These are phyloP conservation scores for Solanum paucissectum DNA, from an alignment of 257 asterid species.

Conservation along the genomic window DNA sequence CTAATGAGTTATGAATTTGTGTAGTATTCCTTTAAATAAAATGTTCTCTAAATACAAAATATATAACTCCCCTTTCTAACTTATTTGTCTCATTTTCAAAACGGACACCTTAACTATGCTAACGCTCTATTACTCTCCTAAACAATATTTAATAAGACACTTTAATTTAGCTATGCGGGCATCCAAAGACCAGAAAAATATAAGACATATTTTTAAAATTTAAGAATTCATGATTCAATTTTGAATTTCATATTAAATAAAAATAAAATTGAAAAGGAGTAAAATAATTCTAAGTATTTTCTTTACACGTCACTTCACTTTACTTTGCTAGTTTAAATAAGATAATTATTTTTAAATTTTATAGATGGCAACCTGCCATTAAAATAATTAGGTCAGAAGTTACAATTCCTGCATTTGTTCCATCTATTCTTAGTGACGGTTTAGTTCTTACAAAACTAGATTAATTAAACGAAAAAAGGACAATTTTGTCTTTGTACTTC, in stretches of 20 bases:
- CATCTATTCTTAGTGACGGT: background rate
- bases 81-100: too few relatives aligned
- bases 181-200: too few relatives aligned
- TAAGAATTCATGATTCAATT: background rate
- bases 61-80: background rate
- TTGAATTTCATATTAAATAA: too few relatives aligned
- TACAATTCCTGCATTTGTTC: background rate
- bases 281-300: background rate
- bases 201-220: too few relatives aligned
- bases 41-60: background rate
- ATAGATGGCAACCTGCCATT: background rate
- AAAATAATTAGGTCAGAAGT: background rate
- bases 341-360: background rate
- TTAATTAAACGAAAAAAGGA: too few relatives aligned
- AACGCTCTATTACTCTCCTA: too few relatives aligned
- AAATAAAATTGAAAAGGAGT: background rate
- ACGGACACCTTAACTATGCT: too few relatives aligned
- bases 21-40: too few relatives aligned
- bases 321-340: background rate
- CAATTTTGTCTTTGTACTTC: background rate
- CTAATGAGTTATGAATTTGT: too few relatives aligned
- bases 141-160: too few relatives aligned
- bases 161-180: too few relatives aligned
- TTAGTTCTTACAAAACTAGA: background rate
- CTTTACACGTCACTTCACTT: background rate